Base-by-base conservation (phyloP, 805 yeast genomes). In the Nakazawaea sp. region DNA sequence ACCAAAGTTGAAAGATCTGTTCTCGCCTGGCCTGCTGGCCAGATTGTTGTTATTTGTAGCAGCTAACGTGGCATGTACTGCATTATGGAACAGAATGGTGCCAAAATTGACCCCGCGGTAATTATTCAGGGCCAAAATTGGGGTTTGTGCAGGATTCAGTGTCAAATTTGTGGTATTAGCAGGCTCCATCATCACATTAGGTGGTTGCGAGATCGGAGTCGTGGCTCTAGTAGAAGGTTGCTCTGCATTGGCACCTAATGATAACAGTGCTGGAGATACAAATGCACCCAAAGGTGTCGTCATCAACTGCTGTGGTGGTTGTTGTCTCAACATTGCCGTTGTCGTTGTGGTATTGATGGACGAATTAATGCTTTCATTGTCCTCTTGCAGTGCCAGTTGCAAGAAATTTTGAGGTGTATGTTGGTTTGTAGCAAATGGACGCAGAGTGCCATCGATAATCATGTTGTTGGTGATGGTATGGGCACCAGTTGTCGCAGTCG, bases 21-120 rank as follows among this genome's bases (percentile, higher is more conserved):
- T n/a, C n/a, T n/a, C n/a, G n/a, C n/a, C n/a, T n/a, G n/a, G n/a
- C n/a, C n/a, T n/a, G n/a, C n/a, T n/a, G n/a, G n/a, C n/a, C n/a
- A n/a, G n/a, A n/a, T n/a, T n/a, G n/a, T n/a, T n/a, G 32, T 21
- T 35, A 28, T 18, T 19, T 20, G 38, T 39, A 12, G 42, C 42
- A 19, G 35, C 28, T 17, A 39, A 29, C 15, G 42, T 39, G 5
- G 42, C 42, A 39, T 31, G 19, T 3, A 39, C 42, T 5, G 42
- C 42, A 27, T 39, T 39, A 19, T 39, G 42, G 29, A 39, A 39
- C 33, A 34, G 38, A 16, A 34, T 34, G 6, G 42, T 34, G 9
- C 42, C 42, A 17, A 39, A 39, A 27, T 33, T 39, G 17, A 27
- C 27, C 12, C 35, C 27, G 10, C 33, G 17, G 18, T 20, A 28